Evolutionary conservation across 495 filamentous ascomycete species (phyloP), one percentile per base, ranked within the genome.

Genomic region (Talaromyces adpressus): DNA sequence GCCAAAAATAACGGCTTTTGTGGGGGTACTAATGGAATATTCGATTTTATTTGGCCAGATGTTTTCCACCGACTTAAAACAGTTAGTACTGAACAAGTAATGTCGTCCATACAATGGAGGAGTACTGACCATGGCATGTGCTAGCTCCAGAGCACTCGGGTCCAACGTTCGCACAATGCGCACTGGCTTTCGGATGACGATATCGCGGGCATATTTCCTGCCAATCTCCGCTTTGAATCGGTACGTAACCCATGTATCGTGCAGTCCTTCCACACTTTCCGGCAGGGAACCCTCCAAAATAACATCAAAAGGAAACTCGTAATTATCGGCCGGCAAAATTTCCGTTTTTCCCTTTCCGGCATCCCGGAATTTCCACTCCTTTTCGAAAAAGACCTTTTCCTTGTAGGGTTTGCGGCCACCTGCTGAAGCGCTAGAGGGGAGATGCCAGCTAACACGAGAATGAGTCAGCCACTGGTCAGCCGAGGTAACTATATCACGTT

Each of bases 31-130:
- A 63, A 98, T 89, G 6, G 89, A 89, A 72, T 98, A 98, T 69
- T 94, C 87, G 68, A 97, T 84, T 79, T 98, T 98, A 74, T 93
- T 90, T 11, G 90, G 85, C 94, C 94, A 98, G 62, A 94, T 84
- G 69, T 96, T 96, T 72, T 96, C 90, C 59, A 96, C 87, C n/a
- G 88, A 82, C 84, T 87, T 56, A 6, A 51, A 18, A 59, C 20
- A 14, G 30, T 34, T 52, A 62, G 45, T 36, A 47, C 41, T 34
- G 32, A 52, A 23, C 2, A 18, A 14, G 29, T 36, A 12, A 2
- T 6, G 2, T 58, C 7, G 12, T 8, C 22, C 22, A 14, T 4
- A 27, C 3, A 18, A 27, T 30, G 6, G 29, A 51, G 22, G 27
- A 29, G 18, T 12, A 69, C 74, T 67, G 73, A 86, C 92, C 91